Evolutionary conservation across 2,329 filamentous ascomycete species (phyloP).

Genomic region (Plectosphaerella sp.): DNA sequence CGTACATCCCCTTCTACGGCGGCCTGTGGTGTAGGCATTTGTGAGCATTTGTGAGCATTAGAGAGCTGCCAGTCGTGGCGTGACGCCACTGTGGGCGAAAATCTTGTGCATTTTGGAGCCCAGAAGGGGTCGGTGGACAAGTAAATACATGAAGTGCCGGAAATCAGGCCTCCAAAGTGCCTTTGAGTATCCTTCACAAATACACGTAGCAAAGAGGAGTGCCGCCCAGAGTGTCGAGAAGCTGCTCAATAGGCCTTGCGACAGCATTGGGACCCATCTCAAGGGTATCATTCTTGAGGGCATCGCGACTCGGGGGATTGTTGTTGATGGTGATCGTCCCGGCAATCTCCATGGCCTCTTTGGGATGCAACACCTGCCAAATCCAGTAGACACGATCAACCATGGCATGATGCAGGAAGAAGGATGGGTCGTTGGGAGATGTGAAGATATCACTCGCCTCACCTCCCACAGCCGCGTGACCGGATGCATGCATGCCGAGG

Average conservation of each 20-base stretch:
- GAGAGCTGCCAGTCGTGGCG: conserved; percentile 12
- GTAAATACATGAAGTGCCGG: too few species aligned
- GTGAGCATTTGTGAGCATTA: conserved; percentile 17
- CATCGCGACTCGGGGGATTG: conserved; percentile 15
- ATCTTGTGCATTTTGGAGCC: conserved; percentile 16
- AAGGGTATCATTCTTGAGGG: conserved; percentile 17
- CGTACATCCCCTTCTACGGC: conserved; percentile 12
- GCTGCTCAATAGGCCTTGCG: conserved; percentile 21
- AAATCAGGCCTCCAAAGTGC: too few species aligned
- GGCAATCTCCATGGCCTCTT: conserved; percentile 10
- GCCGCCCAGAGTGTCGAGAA: conserved; percentile 25
- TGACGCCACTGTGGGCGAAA: conserved; percentile 16
- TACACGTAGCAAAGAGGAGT: conserved; percentile 29
- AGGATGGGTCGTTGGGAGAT: conserved; percentile 18
- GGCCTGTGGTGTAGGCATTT: conserved; percentile 7
- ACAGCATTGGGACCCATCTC: conserved; percentile 18
- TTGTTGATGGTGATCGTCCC: conserved; percentile 16
- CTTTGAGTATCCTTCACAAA: too few species aligned
- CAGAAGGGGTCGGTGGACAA: too few species aligned
- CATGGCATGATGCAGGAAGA: conserved; percentile 19
- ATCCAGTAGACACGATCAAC: conserved; percentile 21
- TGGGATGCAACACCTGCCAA: conserved; percentile 17
- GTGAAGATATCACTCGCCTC: conserved; percentile 15
- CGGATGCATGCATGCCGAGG: conserved; percentile 3
- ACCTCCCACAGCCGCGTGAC: conserved; percentile 23